Percentiles rank a stretch among this genome's conserved stretches.
Conservation (phyloP, 108 stramenopile species). For the Nannochloropsis oceanica region DNA sequence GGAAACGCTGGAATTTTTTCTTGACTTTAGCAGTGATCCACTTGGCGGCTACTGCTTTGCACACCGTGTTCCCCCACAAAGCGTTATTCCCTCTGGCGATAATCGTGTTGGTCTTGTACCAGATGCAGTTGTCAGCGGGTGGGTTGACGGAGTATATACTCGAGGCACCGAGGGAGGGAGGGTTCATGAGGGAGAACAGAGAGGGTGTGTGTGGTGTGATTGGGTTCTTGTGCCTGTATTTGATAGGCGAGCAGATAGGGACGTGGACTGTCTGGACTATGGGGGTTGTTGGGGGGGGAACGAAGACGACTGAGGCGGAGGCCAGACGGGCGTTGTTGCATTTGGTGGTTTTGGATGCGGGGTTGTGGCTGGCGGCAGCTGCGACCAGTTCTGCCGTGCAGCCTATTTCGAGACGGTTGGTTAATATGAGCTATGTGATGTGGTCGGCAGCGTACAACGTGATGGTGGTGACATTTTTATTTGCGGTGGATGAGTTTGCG, state of each 20-base stretch:
- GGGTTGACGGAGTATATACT: not conserved
- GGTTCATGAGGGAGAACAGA: not conserved
- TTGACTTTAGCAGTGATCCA: slow-evolving; percentile 55
- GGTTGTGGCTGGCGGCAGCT: not conserved
- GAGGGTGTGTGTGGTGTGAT: not conserved
- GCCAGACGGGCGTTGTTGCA: not conserved
- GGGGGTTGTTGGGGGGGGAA: not conserved
- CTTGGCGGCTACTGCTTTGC: not conserved
- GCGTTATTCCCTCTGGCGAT: not conserved
- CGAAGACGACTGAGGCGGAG: not conserved
- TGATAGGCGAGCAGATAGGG: not conserved
- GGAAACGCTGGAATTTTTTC: slow-evolving; percentile 99
- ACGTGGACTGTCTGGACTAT: not conserved
- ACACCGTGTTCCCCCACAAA: not conserved
- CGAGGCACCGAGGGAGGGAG: not conserved
- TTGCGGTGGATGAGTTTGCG: not conserved
- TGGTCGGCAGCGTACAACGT: not conserved
- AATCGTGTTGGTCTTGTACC: not conserved
- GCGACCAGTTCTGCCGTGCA: not conserved
- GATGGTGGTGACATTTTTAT: not conserved
- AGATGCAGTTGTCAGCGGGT: not conserved
- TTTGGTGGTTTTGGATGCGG: not conserved
- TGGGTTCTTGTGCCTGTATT: not conserved
- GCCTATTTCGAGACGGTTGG: not conserved
- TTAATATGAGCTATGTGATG: not conserved